Evolutionary conservation across 2,329 filamentous ascomycete genomes (phyloP).

Genomic region (Hypoxylon sp.): DNA sequence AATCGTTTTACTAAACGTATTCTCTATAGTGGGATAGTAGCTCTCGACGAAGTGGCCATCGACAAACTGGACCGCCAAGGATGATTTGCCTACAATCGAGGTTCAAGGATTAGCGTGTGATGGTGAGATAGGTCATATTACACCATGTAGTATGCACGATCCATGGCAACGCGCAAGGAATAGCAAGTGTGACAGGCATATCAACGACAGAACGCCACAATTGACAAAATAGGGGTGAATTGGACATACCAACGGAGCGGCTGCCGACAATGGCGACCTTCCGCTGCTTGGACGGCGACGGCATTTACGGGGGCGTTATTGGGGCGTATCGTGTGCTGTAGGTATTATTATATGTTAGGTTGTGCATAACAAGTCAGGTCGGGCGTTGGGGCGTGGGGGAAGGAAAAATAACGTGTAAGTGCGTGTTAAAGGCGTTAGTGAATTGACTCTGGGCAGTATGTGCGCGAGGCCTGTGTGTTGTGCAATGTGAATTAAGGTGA

Average conservation of each 20-base stretch:
- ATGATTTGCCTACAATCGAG: slow-evolving; percentile 84
- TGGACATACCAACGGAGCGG: slow-evolving; percentile 79
- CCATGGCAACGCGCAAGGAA: slow-evolving; percentile 17
- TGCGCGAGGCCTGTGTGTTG: slow-evolving; percentile 4
- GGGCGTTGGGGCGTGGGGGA: slow-evolving; percentile 16
- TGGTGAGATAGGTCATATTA: slow-evolving; percentile 28
- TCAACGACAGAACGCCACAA: background rate
- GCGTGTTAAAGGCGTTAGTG: slow-evolving; percentile 7
- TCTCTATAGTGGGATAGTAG: slow-evolving; percentile 99
- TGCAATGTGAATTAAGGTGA: background rate
- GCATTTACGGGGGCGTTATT: slow-evolving; percentile 62
- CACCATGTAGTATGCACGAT: slow-evolving; percentile 26
- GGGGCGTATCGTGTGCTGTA: slow-evolving; percentile 19
- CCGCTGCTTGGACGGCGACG: slow-evolving; percentile 78
- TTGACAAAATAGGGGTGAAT: slow-evolving; percentile 51
- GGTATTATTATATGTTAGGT: slow-evolving; percentile 31
- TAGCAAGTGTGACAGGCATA: slow-evolving; percentile 5
- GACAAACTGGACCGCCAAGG: slow-evolving; percentile 95
- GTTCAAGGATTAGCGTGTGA: slow-evolving; percentile 30
- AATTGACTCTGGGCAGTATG: slow-evolving; percentile 17
- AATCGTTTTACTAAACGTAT: slow-evolving; percentile 97
- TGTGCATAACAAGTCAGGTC: slow-evolving; percentile 30
- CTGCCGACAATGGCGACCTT: slow-evolving; percentile 89
- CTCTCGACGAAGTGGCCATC: slow-evolving; percentile 98
- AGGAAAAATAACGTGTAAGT: slow-evolving; percentile 17